phyloP scores from a whole-genome alignment of 768 basidiomycete species.

The Rhodotorula sphaerocarpa region DNA sequence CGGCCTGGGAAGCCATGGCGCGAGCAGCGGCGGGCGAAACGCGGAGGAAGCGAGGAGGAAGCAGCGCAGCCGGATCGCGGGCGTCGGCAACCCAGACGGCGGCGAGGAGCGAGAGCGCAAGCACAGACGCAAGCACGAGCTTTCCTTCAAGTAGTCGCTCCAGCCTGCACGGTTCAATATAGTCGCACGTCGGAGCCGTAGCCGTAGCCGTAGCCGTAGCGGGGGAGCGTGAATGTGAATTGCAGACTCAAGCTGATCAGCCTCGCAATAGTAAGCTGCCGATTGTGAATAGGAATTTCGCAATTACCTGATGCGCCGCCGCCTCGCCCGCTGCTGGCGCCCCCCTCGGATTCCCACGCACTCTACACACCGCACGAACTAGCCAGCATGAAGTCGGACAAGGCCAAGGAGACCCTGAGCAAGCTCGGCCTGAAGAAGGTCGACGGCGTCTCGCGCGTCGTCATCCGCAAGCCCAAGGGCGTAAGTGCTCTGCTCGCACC shows the following conservation, averaged over 20 bases:
- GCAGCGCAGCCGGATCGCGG: neutral
- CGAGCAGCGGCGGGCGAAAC: neutral
- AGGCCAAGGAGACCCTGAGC: slow-evolving; percentile 53
- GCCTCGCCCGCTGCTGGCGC: too few species aligned
- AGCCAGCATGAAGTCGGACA: slow-evolving; percentile 5
- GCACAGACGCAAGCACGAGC: neutral
- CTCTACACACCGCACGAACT: neutral
- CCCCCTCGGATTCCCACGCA: neutral
- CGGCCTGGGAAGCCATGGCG: neutral
- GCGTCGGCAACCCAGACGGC: neutral
- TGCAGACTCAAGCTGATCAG: too few species aligned
- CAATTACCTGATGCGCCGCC: too few species aligned
- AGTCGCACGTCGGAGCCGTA: too few species aligned
- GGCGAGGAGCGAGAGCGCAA: neutral
- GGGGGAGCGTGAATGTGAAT: too few species aligned
- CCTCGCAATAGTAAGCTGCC: too few species aligned
- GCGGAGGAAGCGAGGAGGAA: slow-evolving; percentile 2
- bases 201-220: too few species aligned
- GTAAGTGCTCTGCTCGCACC: slow-evolving; percentile 47
- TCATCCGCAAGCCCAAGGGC: slow-evolving; percentile 87
- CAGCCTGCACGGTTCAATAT: slow-evolving; percentile 6
- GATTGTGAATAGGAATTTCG: too few species aligned
- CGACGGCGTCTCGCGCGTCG: slow-evolving; percentile 85
- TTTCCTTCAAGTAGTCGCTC: neutral
- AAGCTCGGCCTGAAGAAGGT: slow-evolving; percentile 87